Conservation (phyloP, 1,139 yeast genomes). For the Suhomyces panamericanus region DNA sequence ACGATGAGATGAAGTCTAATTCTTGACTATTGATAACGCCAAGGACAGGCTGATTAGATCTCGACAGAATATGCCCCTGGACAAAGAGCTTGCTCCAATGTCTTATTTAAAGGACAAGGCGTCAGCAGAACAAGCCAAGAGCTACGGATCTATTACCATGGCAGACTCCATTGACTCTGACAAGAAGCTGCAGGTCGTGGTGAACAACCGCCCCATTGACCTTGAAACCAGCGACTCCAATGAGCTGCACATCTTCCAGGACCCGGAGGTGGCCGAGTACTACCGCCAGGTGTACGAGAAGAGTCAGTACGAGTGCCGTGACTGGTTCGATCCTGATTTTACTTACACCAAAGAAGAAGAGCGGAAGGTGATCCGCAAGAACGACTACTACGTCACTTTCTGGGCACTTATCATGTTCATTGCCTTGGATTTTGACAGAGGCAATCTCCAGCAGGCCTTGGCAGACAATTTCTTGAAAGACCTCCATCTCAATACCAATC, state of each 20-base stretch:
- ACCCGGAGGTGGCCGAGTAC: slow-evolving; percentile 43
- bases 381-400: slow-evolving; percentile 47
- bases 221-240: slow-evolving; percentile 5
- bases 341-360: slow-evolving; percentile 50
- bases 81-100: background rate
- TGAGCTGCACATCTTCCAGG: slow-evolving; percentile 19
- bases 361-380: slow-evolving; percentile 36
- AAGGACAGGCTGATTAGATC: background rate
- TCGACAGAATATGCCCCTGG: background rate
- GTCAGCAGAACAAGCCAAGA: background rate
- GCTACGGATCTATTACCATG: slow-evolving; percentile 2
- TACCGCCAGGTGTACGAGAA: slow-evolving; percentile 42
- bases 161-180: slow-evolving; percentile 1
- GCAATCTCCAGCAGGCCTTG: slow-evolving; percentile 51
- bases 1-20: background rate
- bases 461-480: slow-evolving; percentile 50
- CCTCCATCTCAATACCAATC: slow-evolving; percentile 42
- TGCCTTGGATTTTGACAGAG: slow-evolving; percentile 53
- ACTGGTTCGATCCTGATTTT: slow-evolving; percentile 45
- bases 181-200: slow-evolving; percentile 3
- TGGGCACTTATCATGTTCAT: slow-evolving; percentile 53
- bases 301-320: slow-evolving; percentile 45
- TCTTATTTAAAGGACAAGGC: background rate
- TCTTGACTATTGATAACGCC: background rate
- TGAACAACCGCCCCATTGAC: slow-evolving; percentile 1